A percentile compares a stretch with the other conserved stretches of the same genome.
Conservation (phyloP, 148 eudicot species). For the Cornus kousa region DNA sequence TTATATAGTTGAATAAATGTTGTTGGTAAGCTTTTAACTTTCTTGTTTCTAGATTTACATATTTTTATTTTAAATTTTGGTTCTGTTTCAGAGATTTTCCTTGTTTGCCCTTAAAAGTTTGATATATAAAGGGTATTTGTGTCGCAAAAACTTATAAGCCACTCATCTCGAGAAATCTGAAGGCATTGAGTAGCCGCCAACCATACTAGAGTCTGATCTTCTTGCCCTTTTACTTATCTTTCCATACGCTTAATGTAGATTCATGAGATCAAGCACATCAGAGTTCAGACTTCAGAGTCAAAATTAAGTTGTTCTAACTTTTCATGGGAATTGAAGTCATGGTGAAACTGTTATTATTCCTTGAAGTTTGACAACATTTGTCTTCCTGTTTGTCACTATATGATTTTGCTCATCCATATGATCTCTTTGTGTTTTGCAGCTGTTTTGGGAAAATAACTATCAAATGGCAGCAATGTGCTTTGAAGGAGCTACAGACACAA, state of each 20-base stretch:
- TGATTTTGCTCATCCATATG: background rate
- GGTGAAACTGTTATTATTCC: too few species aligned
- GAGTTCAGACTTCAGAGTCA: too few species aligned
- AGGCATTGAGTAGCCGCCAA: background rate
- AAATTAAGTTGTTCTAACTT: too few species aligned
- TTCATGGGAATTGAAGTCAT: too few species aligned
- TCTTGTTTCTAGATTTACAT: background rate
- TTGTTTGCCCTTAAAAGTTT: background rate
- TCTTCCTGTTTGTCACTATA: background rate
- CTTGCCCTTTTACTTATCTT: too few species aligned
- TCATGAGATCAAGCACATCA: too few species aligned
- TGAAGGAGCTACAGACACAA: constrained; percentile 49
- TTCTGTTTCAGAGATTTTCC: background rate
- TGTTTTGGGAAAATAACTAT: too few species aligned
- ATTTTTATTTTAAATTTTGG: too few species aligned
- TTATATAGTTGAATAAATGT: too few species aligned
- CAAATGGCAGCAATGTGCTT: constrained; percentile 32
- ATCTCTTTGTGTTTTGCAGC: background rate
- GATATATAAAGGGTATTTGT: background rate
- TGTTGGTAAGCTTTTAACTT: constrained; percentile 42
- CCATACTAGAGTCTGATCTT: too few species aligned
- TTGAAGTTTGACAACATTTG: too few species aligned
- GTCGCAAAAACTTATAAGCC: background rate
- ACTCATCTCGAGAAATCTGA: background rate
- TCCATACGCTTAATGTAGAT: too few species aligned